phyloP scores from a whole-genome alignment of 1,284 basidiomycete species.

The Ceratobasidium sp. region DNA sequence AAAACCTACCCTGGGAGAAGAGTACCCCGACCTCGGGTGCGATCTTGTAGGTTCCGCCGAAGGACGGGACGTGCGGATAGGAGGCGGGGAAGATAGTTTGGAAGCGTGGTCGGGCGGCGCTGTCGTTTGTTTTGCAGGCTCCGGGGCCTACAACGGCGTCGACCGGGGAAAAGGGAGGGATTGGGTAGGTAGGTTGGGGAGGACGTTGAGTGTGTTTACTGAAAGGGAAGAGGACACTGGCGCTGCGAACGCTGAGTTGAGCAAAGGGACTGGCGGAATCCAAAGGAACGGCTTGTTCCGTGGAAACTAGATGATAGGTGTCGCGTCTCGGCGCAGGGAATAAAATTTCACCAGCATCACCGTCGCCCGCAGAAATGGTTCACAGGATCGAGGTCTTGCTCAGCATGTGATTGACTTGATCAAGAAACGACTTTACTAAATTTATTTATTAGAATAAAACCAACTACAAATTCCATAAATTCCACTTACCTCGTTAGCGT shows the following conservation, averaged over 20 bases:
- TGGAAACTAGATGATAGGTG: too few relatives aligned
- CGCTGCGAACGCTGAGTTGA: constrained; percentile 48
- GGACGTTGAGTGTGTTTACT: constrained; percentile 11
- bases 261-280: constrained; percentile 49
- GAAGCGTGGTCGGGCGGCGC: neutral
- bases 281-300: constrained; percentile 43
- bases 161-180: neutral
- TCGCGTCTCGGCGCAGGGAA: too few relatives aligned
- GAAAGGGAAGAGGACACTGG: constrained; percentile 48
- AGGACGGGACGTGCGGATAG: constrained; percentile 73
- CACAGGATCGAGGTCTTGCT: constrained; percentile 17
- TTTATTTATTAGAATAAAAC: constrained; percentile 70
- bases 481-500: constrained; percentile 53
- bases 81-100: constrained; percentile 25
- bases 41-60: constrained; percentile 55
- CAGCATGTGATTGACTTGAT: constrained; percentile 43
- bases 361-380: constrained; percentile 38
- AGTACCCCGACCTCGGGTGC: constrained; percentile 69
- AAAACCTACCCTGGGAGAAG: constrained; percentile 76
- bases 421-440: constrained; percentile 60
- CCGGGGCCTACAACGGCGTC: constrained; percentile 71
- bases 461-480: constrained; percentile 61
- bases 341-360: constrained; percentile 33
- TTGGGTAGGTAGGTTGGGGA: neutral
- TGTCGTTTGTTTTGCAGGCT: constrained; percentile 67